These are phyloP conservation scores for Acanthamoeba triangularis DNA, from an alignment of 208 protist genomes.

Conservation along the genomic window DNA sequence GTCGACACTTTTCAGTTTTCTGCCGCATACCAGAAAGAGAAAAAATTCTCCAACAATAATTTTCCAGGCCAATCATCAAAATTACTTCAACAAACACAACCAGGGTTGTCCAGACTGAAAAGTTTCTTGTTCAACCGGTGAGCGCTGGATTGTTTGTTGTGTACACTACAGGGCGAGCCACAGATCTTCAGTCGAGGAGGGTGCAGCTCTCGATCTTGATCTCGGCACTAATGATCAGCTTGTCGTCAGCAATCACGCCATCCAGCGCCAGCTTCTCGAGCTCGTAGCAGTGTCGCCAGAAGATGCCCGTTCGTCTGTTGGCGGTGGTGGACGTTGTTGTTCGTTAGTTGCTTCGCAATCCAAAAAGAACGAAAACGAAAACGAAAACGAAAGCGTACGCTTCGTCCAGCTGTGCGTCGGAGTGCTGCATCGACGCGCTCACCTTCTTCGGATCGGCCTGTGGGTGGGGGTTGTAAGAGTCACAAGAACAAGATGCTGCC, in stretches of 20 bases:
- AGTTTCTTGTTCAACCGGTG: too few relatives aligned
- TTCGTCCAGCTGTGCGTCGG: constrained; percentile 32
- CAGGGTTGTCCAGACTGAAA: too few relatives aligned
- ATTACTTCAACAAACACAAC: too few relatives aligned
- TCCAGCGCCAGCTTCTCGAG: constrained; percentile 32
- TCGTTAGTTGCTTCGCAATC: background rate
- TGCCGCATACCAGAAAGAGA: too few relatives aligned
- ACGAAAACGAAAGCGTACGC: background rate
- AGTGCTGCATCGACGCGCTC: constrained; percentile 40
- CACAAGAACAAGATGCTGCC: too few relatives aligned
- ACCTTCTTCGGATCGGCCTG: constrained; percentile 29
- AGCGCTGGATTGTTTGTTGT: too few relatives aligned
- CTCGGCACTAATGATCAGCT: constrained; percentile 32
- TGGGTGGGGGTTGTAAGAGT: too few relatives aligned
- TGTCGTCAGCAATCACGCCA: constrained; percentile 4
- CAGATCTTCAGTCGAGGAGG: constrained; percentile 24
- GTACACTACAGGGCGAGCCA: too few relatives aligned
- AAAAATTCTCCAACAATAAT: too few relatives aligned
- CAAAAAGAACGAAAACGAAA: too few relatives aligned
- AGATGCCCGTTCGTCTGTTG: constrained; percentile 19
- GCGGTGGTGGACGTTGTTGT: background rate
- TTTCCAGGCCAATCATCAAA: too few relatives aligned
- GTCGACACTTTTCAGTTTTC: too few relatives aligned
- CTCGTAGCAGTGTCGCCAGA: constrained; percentile 53
- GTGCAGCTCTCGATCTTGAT: constrained; percentile 47